Conservation (phyloP, 805 yeast genomes). For the Schwanniomyces polymorphus region DNA sequence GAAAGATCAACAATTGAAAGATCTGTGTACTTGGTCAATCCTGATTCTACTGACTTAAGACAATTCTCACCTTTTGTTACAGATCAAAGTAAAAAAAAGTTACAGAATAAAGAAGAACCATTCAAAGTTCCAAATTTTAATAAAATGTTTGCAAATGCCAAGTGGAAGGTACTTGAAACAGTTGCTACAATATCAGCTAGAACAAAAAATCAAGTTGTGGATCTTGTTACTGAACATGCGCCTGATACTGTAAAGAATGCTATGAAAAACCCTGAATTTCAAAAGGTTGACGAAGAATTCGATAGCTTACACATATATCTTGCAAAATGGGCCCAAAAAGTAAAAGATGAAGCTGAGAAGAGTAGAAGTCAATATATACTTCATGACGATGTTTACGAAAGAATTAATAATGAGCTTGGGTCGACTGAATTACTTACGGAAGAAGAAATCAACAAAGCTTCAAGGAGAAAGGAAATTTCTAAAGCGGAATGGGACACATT, state of each 20-base stretch:
- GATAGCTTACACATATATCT: slow-evolving; percentile 89
- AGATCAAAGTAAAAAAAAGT: slow-evolving; percentile 4
- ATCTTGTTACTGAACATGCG: slow-evolving; percentile 61
- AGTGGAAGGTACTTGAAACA: slow-evolving; percentile 84
- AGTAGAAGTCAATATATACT: slow-evolving; percentile 52
- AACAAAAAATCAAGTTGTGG: slow-evolving; percentile 54
- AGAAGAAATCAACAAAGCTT: slow-evolving; percentile 58
- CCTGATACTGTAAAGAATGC: slow-evolving; percentile 61
- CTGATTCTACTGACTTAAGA: slow-evolving; percentile 63
- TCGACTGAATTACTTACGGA: slow-evolving; percentile 55
- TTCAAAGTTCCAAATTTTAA: slow-evolving; percentile 39
- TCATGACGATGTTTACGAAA: slow-evolving; percentile 58
- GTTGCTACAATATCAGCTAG: slow-evolving; percentile 72
- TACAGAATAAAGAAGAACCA: slow-evolving; percentile 11
- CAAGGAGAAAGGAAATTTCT: slow-evolving; percentile 67
- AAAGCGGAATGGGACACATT: slow-evolving; percentile 79
- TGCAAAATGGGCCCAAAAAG: slow-evolving; percentile 96
- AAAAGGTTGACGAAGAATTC: slow-evolving; percentile 80
- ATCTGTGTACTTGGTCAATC: slow-evolving; percentile 74
- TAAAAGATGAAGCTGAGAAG: slow-evolving; percentile 83
- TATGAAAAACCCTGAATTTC: slow-evolving; percentile 76
- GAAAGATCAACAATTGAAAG: slow-evolving; percentile 73
- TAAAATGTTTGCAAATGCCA: slow-evolving; percentile 61
- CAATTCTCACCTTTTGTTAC: slow-evolving; percentile 48
- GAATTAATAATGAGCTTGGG: slow-evolving; percentile 63